Percentiles rank a stretch among this genome's conserved stretches.
Conservation (phyloP, 495 filamentous ascomycete species). For the Pyronema omphalodes region DNA sequence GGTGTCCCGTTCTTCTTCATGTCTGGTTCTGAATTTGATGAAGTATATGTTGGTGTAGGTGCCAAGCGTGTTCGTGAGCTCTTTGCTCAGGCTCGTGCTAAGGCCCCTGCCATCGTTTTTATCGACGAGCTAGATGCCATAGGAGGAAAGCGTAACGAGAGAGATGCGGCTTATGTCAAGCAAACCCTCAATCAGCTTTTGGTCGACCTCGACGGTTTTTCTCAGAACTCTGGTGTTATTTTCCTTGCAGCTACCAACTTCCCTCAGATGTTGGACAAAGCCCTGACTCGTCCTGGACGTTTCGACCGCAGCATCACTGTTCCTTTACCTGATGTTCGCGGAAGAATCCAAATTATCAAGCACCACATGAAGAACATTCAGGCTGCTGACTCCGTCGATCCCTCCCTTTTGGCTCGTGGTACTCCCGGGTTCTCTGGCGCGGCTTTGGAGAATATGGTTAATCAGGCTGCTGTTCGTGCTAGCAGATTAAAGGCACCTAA, state of each 20-base stretch:
- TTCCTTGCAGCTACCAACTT: slow-evolving; percentile 94
- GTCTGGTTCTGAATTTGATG: slow-evolving; percentile 96
- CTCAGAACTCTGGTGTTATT: slow-evolving; percentile 82
- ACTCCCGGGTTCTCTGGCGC: slow-evolving; percentile 89
- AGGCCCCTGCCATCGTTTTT: slow-evolving; percentile 91
- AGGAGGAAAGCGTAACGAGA: slow-evolving; percentile 78
- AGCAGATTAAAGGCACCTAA: slow-evolving; percentile 55
- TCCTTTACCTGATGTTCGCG: slow-evolving; percentile 83
- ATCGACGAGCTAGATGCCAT: slow-evolving; percentile 97
- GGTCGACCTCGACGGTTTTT: slow-evolving; percentile 95
- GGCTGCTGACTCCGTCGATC: slow-evolving; percentile 57
- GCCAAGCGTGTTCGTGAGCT: slow-evolving; percentile 94
- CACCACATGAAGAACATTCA: slow-evolving; percentile 84
- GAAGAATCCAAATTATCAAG: slow-evolving; percentile 74
- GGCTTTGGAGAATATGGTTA: slow-evolving; percentile 88
- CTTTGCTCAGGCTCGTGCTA: slow-evolving; percentile 70
- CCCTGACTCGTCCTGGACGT: slow-evolving; percentile 78
- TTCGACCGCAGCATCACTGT: slow-evolving; percentile 86
- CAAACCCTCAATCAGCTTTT: slow-evolving; percentile 95
- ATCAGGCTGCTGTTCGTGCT: slow-evolving; percentile 85
- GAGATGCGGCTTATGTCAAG: slow-evolving; percentile 89
- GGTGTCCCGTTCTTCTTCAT: slow-evolving; percentile 99
- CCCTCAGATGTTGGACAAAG: slow-evolving; percentile 83
- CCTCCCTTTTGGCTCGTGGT: slow-evolving; percentile 61
- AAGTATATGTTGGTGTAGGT: slow-evolving; percentile 94